phyloP scores from a whole-genome alignment of 192 early-diverging fungal genomes.

The Paraglomus occultum region DNA sequence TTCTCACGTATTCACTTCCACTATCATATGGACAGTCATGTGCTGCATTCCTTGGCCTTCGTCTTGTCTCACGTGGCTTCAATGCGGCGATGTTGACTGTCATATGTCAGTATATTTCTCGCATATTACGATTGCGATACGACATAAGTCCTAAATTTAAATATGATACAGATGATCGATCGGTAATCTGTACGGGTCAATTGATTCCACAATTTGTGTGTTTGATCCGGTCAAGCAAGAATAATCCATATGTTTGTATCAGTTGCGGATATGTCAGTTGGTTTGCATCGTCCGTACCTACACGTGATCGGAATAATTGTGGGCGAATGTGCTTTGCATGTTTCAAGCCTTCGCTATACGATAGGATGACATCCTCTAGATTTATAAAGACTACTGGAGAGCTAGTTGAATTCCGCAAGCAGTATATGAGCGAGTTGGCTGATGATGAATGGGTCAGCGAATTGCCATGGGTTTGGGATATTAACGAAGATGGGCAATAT shows the following conservation, averaged over 20 bases:
- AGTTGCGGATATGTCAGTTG: neutral
- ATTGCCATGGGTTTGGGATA: neutral
- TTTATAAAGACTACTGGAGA: neutral
- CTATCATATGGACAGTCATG: too few species aligned
- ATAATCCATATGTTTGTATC: neutral
- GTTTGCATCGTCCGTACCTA: neutral
- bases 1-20: too few species aligned
- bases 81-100: neutral
- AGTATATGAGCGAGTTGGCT: neutral
- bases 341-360: slow-evolving; percentile 2
- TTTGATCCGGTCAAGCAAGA: neutral
- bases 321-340: slow-evolving; percentile 3
- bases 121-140: neutral
- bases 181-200: neutral
- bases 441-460: neutral
- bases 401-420: neutral
- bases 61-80: neutral
- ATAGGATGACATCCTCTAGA: neutral
- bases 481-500: neutral
- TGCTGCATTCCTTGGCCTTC: neutral
- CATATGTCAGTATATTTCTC: neutral
- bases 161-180: neutral
- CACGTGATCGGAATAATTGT: slow-evolving; percentile 6
- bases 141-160: slow-evolving; percentile 2
- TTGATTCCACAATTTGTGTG: neutral